Evolutionary conservation across 148 eudicot genomes (phyloP).

Genomic region (Chenopodium album): DNA sequence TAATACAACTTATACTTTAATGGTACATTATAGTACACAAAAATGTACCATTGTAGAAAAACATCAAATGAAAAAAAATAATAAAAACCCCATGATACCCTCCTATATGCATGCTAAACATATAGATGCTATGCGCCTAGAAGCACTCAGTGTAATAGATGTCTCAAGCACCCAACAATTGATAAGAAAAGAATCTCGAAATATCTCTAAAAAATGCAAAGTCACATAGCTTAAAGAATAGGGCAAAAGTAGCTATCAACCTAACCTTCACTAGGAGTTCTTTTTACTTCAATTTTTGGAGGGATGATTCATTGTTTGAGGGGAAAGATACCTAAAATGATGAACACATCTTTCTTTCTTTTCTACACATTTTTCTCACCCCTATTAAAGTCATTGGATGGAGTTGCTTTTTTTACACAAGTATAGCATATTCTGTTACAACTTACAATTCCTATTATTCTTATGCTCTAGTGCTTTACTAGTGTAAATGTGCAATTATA

Average conservation of each 20-base stretch:
- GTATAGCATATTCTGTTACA: neutral
- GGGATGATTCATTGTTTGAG: neutral
- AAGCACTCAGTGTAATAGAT: too few species aligned
- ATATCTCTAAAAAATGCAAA: neutral
- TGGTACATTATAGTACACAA: too few species aligned
- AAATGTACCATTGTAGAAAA: too few species aligned
- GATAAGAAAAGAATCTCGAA: slow-evolving; percentile 18
- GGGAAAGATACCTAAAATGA: neutral
- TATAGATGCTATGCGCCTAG: too few species aligned
- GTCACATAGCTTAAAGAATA: neutral
- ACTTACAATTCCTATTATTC: neutral
- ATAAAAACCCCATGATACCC: too few species aligned
- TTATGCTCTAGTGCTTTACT: neutral
- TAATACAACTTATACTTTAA: too few species aligned
- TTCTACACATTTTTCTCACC: neutral
- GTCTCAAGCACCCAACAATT: neutral
- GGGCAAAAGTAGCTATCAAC: neutral
- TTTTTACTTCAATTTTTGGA: neutral
- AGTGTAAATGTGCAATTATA: too few species aligned
- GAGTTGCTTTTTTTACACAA: neutral
- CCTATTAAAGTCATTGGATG: neutral
- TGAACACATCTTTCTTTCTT: neutral
- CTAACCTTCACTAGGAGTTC: neutral
- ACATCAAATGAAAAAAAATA: too few species aligned
- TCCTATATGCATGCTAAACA: too few species aligned